These are phyloP conservation scores for Nemophila menziesii DNA, from an alignment of 257 asterid genomes.

Conservation along the genomic window DNA sequence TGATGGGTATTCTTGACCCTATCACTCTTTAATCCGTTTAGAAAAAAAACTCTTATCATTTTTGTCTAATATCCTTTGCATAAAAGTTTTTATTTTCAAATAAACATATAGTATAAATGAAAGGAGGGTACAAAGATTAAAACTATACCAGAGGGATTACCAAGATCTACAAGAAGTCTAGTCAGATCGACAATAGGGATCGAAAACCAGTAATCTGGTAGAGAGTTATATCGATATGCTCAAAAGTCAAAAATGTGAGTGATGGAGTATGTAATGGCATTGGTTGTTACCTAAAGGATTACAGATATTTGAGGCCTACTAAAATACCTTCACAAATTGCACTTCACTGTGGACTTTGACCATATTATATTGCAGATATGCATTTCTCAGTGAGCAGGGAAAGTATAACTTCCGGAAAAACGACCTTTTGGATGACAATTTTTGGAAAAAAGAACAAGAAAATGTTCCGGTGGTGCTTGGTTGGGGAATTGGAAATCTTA, in stretches of 20 bases:
- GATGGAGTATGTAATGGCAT: not conserved
- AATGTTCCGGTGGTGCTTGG: slow-evolving; percentile 11
- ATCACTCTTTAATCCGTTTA: no score
- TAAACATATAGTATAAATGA: no score
- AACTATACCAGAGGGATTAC: no score
- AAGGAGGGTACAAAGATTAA: no score
- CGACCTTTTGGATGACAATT: slow-evolving; percentile 4
- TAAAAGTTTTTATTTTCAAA: no score
- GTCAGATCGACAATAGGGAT: no score
- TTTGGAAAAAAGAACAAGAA: not conserved
- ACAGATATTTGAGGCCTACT: not conserved
- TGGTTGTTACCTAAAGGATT: slow-evolving; percentile 13
- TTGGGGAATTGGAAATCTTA: slow-evolving; percentile 9
- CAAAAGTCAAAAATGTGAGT: not conserved
- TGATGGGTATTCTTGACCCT: no score
- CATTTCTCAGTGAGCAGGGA: slow-evolving; percentile 5
- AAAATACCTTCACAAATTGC: not conserved
- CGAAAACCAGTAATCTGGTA: no score
- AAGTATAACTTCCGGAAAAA: not conserved
- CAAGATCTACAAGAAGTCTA: no score
- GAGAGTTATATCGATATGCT: not conserved
- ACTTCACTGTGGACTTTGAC: slow-evolving; percentile 4
- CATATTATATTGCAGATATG: slow-evolving; percentile 13
- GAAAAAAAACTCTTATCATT: no score
- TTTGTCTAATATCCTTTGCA: no score